Evolutionary conservation across 2,329 filamentous ascomycete species (phyloP).

Genomic region (Hypoxylon sp.): DNA sequence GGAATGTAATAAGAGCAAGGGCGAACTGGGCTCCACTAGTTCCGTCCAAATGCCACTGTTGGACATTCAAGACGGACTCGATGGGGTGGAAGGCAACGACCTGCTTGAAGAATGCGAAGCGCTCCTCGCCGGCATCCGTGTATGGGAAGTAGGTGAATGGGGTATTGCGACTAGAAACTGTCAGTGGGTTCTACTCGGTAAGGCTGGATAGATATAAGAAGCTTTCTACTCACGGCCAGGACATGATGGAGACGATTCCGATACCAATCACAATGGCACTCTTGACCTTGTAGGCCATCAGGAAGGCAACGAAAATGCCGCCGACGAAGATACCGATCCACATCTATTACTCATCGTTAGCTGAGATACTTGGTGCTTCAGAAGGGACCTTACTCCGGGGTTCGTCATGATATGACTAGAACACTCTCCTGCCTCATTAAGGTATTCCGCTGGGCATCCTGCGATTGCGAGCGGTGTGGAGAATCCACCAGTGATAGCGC

Average conservation of each 20-base stretch:
- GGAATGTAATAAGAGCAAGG: slow-evolving; percentile 77
- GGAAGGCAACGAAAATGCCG: slow-evolving; percentile 78
- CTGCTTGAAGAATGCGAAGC: slow-evolving; percentile 77
- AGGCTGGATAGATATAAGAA: background rate
- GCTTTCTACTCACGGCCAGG: slow-evolving; percentile 69
- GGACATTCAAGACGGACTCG: slow-evolving; percentile 65
- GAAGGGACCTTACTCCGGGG: slow-evolving; percentile 65
- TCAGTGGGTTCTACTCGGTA: slow-evolving; percentile 24
- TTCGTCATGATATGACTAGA: slow-evolving; percentile 75
- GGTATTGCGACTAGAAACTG: slow-evolving; percentile 63
- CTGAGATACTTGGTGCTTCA: background rate
- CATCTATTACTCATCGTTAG: slow-evolving; percentile 58
- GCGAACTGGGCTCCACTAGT: slow-evolving; percentile 68
- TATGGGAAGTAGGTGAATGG: slow-evolving; percentile 77
- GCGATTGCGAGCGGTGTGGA: slow-evolving; percentile 79
- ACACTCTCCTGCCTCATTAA: slow-evolving; percentile 61
- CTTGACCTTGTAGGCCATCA: slow-evolving; percentile 82
- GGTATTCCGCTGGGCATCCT: slow-evolving; percentile 70
- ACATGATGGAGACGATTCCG: slow-evolving; percentile 74
- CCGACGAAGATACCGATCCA: slow-evolving; percentile 88
- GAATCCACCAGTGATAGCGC: slow-evolving; percentile 75
- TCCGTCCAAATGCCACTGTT: slow-evolving; percentile 70
- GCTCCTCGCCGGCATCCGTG: slow-evolving; percentile 67
- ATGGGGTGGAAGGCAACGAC: slow-evolving; percentile 78
- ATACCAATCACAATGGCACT: slow-evolving; percentile 80